Percentiles rank a stretch among this genome's conserved stretches.
Conservation (phyloP, 768 basidiomycete genomes). For the Crepidotus variabilis region DNA sequence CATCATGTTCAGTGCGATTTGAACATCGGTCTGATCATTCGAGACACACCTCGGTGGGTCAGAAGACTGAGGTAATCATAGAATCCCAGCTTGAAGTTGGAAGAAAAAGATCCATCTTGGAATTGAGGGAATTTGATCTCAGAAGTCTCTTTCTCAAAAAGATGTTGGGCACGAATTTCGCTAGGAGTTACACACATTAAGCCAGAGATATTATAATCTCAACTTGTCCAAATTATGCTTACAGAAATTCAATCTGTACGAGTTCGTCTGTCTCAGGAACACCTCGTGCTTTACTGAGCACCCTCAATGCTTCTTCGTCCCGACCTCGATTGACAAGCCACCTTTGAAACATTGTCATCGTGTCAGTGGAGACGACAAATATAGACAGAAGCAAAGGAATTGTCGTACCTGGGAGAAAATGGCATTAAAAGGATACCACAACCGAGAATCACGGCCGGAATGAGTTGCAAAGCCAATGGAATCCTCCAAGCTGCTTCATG, state of each 20-base stretch:
- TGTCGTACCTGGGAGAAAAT: slow-evolving; percentile 62
- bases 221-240: slow-evolving; percentile 20
- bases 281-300: slow-evolving; percentile 57
- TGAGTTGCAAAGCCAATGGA: slow-evolving; percentile 69
- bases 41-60: slow-evolving; percentile 37
- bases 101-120: slow-evolving; percentile 56
- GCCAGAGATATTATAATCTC: too few relatives aligned
- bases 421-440: slow-evolving; percentile 75
- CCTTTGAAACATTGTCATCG: slow-evolving; percentile 24
- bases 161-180: slow-evolving; percentile 69
- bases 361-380: neutral
- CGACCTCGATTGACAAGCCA: slow-evolving; percentile 79
- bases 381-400: too few relatives aligned
- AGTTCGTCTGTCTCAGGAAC: slow-evolving; percentile 56
- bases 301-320: slow-evolving; percentile 67
- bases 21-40: neutral
- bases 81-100: slow-evolving; percentile 59
- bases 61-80: slow-evolving; percentile 62
- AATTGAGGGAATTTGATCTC: slow-evolving; percentile 54
- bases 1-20: neutral
- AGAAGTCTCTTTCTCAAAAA: slow-evolving; percentile 68
- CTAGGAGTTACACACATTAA: slow-evolving; percentile 25
- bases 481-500: slow-evolving; percentile 73
- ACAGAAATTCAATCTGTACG: slow-evolving; percentile 74
- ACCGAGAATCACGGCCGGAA: slow-evolving; percentile 69